phyloP scores from a whole-genome alignment of 176 grass and related monocot species.

The Musa acuminata region DNA sequence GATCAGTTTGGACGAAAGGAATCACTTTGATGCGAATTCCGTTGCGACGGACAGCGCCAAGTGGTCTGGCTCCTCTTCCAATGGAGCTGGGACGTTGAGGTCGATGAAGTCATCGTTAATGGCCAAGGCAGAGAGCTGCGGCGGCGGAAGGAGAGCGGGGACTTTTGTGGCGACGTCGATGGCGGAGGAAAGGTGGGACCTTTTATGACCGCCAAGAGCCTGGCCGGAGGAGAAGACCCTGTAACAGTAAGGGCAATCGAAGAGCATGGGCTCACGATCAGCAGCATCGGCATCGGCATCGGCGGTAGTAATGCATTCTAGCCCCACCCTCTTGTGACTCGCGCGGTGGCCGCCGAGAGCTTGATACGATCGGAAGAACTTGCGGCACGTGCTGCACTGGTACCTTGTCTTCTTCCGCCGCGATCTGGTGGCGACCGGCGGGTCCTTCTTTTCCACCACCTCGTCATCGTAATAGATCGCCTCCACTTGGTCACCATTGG shows the following conservation, averaged over 20 bases:
- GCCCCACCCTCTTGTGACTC: constrained; percentile 40
- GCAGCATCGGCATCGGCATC: too few relatives aligned
- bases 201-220: constrained; percentile 40
- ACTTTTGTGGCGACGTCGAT: background rate
- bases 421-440: background rate
- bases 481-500: too few relatives aligned
- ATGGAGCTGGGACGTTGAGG: constrained; percentile 46
- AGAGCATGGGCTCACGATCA: constrained; percentile 5
- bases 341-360: constrained; percentile 85
- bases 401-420: constrained; percentile 8
- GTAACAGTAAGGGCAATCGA: constrained; percentile 30
- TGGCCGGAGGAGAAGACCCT: constrained; percentile 41
- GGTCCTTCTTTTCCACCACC: background rate
- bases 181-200: constrained; percentile 28
- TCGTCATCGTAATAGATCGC: background rate
- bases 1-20: background rate
- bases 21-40: background rate
- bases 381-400: constrained; percentile 63
- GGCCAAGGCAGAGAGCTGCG: background rate
- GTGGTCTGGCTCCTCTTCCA: constrained; percentile 23
- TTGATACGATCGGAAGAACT: constrained; percentile 84
- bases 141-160: background rate
- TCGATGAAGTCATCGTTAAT: constrained; percentile 19
- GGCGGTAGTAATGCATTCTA: background rate
- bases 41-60: background rate